phyloP scores from a whole-genome alignment of 306 rosid genomes.

The Dalbergia cultrata region DNA sequence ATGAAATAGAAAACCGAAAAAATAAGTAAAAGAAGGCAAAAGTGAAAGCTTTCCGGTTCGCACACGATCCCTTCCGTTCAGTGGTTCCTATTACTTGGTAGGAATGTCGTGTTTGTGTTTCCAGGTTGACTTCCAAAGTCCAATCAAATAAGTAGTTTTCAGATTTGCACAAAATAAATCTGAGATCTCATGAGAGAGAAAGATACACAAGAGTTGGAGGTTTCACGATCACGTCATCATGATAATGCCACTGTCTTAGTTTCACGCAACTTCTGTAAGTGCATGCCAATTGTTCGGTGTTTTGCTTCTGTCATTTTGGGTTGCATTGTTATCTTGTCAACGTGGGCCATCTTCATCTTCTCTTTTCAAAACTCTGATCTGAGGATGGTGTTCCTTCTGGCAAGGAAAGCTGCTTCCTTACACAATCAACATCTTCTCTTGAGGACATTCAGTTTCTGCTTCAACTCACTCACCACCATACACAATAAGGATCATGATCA shows the following conservation, averaged over 20 bases:
- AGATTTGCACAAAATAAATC: not conserved
- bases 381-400: conserved; percentile 41
- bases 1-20: too few species aligned
- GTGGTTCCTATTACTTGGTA: too few species aligned
- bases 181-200: not conserved
- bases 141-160: not conserved
- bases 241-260: too few species aligned
- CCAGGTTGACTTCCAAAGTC: not conserved
- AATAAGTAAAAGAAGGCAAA: too few species aligned
- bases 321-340: not conserved
- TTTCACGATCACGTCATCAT: not conserved
- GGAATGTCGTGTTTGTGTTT: not conserved
- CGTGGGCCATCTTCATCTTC: not conserved
- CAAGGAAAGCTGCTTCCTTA: conserved; percentile 48
- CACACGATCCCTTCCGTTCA: too few species aligned
- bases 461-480: conserved; percentile 44
- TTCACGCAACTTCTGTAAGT: not conserved
- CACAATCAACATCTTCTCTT: conserved; percentile 44
- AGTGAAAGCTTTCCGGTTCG: too few species aligned
- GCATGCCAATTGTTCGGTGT: conserved; percentile 50
- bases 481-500: conserved; percentile 39
- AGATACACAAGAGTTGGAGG: not conserved
- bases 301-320: conserved; percentile 41
- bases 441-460: conserved; percentile 44
- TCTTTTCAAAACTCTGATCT: conserved; percentile 8